These are phyloP conservation scores for Parietichytrium sp. DNA, from an alignment of 108 stramenopile genomes.

Conservation along the genomic window DNA sequence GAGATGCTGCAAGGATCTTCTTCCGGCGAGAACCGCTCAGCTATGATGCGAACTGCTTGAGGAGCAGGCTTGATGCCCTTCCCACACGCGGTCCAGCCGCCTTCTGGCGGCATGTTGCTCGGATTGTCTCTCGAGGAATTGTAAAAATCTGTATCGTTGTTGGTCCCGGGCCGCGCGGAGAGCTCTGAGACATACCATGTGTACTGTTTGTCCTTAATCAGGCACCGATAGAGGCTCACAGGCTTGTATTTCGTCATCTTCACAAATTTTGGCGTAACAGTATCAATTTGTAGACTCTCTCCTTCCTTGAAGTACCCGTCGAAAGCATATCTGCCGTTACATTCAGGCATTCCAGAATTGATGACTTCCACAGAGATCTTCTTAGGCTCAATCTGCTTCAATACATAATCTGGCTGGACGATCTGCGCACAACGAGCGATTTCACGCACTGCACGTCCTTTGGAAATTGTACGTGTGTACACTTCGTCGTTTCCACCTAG, in stretches of 20 bases:
- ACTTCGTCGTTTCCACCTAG: conserved; percentile 11
- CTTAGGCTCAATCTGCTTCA: not conserved
- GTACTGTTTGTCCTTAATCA: conserved; percentile 35
- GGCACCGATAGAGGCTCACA: not conserved
- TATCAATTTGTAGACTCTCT: conserved; percentile 12
- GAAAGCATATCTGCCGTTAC: not conserved
- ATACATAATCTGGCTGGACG: not conserved
- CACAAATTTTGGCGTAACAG: conserved; percentile 29
- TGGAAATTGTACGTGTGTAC: not conserved
- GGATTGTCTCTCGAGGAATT: conserved; percentile 12
- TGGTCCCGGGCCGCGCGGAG: conserved; percentile 7
- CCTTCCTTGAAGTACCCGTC: not conserved
- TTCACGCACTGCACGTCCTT: not conserved
- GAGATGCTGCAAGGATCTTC: not conserved
- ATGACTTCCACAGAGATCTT: conserved; percentile 3
- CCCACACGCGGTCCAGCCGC: conserved; percentile 8
- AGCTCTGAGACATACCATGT: conserved; percentile 35
- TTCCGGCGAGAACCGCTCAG: not conserved
- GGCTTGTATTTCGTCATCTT: not conserved
- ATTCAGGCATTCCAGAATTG: not conserved
- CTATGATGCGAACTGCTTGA: not conserved
- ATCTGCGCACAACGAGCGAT: not conserved
- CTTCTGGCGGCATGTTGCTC: conserved; percentile 31
- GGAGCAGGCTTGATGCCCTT: conserved; percentile 15
- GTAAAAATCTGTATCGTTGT: conserved; percentile 34